Evolutionary conservation across 768 basidiomycete species (phyloP).

Genomic region (Amanita molliuscula): DNA sequence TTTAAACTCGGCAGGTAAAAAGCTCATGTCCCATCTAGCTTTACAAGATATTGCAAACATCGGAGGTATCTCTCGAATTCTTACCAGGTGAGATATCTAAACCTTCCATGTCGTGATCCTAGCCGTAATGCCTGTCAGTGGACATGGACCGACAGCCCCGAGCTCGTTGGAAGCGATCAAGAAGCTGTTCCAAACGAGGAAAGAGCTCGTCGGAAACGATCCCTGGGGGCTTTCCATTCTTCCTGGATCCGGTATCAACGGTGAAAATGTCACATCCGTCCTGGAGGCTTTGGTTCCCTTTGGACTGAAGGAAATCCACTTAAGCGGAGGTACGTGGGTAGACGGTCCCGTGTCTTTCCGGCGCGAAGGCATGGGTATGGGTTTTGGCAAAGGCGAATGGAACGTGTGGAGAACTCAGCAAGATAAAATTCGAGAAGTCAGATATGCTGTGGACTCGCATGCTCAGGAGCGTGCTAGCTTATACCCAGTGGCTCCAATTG

Average conservation of each 20-base stretch:
- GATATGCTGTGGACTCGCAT: slow-evolving; percentile 32
- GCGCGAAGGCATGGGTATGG: slow-evolving; percentile 61
- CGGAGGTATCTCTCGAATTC: slow-evolving; percentile 58
- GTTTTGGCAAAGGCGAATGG: slow-evolving; percentile 49
- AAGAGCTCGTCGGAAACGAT: slow-evolving; percentile 24
- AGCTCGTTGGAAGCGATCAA: slow-evolving; percentile 31
- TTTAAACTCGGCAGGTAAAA: not conserved
- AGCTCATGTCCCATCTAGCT: slow-evolving; percentile 18
- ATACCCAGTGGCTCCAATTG: not conserved
- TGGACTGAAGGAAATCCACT: slow-evolving; percentile 59
- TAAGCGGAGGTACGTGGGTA: slow-evolving; percentile 63
- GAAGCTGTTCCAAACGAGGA: slow-evolving; percentile 26
- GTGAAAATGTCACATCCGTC: slow-evolving; percentile 37
- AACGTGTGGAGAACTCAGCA: slow-evolving; percentile 54
- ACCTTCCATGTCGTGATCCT: not conserved
- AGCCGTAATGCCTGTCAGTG: slow-evolving; percentile 25
- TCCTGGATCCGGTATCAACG: slow-evolving; percentile 70
- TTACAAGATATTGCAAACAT: slow-evolving; percentile 41
- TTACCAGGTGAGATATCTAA: slow-evolving; percentile 55
- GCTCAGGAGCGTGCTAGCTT: slow-evolving; percentile 14
- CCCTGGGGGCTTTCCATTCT: slow-evolving; percentile 41
- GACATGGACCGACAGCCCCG: slow-evolving; percentile 34
- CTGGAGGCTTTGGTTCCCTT: slow-evolving; percentile 40
- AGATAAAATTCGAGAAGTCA: slow-evolving; percentile 39
- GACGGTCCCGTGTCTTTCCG: slow-evolving; percentile 42